Evolutionary conservation across 2,329 filamentous ascomycete genomes (phyloP).

Genomic region (Fusarium sp.): DNA sequence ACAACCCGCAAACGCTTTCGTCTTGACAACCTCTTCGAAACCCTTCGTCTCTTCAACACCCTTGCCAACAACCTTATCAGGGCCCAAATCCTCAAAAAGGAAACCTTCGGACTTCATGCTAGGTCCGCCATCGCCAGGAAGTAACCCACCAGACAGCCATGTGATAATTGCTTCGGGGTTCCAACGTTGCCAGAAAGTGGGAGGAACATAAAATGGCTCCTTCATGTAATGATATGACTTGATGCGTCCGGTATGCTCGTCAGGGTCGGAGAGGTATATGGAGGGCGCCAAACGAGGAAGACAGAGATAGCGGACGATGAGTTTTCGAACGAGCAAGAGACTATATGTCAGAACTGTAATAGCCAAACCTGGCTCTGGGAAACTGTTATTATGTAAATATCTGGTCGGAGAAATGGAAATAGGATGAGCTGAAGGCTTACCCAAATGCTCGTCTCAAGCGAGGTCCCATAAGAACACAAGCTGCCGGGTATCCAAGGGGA

Average conservation of each 20-base stretch:
- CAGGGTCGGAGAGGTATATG: constrained; percentile 55
- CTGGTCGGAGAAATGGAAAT: background rate
- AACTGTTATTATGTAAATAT: constrained; percentile 45
- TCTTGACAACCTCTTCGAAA: constrained; percentile 45
- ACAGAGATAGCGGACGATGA: constrained; percentile 65
- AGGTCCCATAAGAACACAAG: constrained; percentile 70
- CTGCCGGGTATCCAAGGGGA: constrained; percentile 58
- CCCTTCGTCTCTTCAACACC: constrained; percentile 56
- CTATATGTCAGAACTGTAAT: constrained; percentile 53
- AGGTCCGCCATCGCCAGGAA: constrained; percentile 55
- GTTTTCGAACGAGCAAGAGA: constrained; percentile 61
- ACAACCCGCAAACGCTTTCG: constrained; percentile 52
- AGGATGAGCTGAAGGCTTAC: constrained; percentile 51
- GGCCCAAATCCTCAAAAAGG: constrained; percentile 69
- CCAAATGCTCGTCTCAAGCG: constrained; percentile 71
- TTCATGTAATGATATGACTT: constrained; percentile 63
- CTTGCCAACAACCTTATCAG: constrained; percentile 60
- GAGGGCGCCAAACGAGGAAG: constrained; percentile 64
- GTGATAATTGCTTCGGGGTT: constrained; percentile 63
- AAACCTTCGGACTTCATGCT: constrained; percentile 61
- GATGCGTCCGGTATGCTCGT: constrained; percentile 63
- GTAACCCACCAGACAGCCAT: constrained; percentile 53
- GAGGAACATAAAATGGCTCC: constrained; percentile 71
- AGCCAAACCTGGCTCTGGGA: constrained; percentile 54
- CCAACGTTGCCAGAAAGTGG: constrained; percentile 70